Evolutionary conservation across 352 stramenopile genomes (phyloP).

Genomic region (Pythium plurisporium): DNA sequence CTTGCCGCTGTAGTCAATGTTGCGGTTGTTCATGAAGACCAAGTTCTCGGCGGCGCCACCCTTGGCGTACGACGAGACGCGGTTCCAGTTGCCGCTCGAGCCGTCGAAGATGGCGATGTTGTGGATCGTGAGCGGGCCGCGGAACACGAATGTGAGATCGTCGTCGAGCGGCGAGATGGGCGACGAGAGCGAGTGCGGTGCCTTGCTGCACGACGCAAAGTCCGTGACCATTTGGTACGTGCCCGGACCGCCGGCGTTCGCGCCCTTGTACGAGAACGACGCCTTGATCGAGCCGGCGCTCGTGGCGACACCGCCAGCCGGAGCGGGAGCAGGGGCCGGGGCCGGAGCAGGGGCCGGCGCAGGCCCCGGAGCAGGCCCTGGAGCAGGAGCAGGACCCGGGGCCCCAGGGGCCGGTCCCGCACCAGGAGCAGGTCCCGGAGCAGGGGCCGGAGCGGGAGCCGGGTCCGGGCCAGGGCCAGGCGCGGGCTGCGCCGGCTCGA

Average conservation of each 20-base stretch:
- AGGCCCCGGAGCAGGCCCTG: conserved; percentile 5
- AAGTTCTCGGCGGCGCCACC: conserved; percentile 50
- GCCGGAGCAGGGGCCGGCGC: background rate
- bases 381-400: background rate
- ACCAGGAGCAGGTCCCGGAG: conserved; percentile 1
- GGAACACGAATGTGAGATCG: conserved; percentile 62
- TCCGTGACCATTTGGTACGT: conserved; percentile 72
- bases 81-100: conserved; percentile 39
- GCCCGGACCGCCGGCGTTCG: conserved; percentile 46
- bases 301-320: conserved; percentile 24
- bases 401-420: background rate
- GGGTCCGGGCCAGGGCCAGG: background rate
- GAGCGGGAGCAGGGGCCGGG: conserved; percentile 5
- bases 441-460: background rate
- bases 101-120: conserved; percentile 73
- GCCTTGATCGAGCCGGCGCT: conserved; percentile 33
- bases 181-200: conserved; percentile 31
- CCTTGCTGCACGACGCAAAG: conserved; percentile 48
- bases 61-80: conserved; percentile 66
- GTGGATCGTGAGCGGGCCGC: conserved; percentile 60
- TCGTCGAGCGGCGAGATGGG: conserved; percentile 59
- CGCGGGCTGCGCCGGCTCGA: conserved; percentile 11
- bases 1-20: conserved; percentile 61
- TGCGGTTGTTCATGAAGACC: conserved; percentile 83
- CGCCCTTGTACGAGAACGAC: conserved; percentile 53